Percentiles rank a stretch among this genome's conserved stretches.
Evolutionary conservation across 1,284 basidiomycete species (phyloP).

Genomic region (Ustilago cynodontis): DNA sequence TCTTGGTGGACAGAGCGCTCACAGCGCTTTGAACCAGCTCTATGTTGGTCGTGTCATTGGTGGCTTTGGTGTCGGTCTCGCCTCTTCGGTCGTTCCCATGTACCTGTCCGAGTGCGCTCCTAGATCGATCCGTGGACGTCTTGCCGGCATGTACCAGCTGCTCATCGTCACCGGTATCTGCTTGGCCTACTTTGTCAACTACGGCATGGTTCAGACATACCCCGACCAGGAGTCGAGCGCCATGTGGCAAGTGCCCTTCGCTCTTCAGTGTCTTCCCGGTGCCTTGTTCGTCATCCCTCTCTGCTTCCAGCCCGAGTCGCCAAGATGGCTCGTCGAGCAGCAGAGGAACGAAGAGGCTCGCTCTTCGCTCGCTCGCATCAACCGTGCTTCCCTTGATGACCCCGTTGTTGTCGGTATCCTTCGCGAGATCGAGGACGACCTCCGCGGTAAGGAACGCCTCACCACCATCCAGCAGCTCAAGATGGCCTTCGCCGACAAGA

Average conservation of each 20-base stretch:
- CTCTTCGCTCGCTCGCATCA: conserved; percentile 34
- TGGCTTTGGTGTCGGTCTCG: conserved; percentile 47
- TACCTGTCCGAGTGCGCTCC: conserved; percentile 67
- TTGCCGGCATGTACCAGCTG: conserved; percentile 72
- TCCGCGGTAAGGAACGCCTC: conserved; percentile 61
- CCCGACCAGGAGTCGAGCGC: conserved; percentile 33
- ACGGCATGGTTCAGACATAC: conserved; percentile 41
- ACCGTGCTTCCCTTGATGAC: conserved; percentile 17
- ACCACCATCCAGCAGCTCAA: conserved; percentile 67
- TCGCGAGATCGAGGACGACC: conserved; percentile 45
- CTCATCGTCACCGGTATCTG: conserved; percentile 64
- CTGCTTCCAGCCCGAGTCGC: conserved; percentile 64
- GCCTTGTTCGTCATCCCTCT: conserved; percentile 57
- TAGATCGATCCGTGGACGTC: conserved; percentile 67
- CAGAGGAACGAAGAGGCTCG: conserved; percentile 36
- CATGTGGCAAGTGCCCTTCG: conserved; percentile 66
- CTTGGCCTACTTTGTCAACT: conserved; percentile 50
- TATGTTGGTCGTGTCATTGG: conserved; percentile 61
- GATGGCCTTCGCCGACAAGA: conserved; percentile 70
- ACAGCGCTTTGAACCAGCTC: conserved; percentile 54
- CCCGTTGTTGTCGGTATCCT: conserved; percentile 38
- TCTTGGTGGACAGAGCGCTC: conserved; percentile 47
- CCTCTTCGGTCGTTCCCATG: conserved; percentile 62
- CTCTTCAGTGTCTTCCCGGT: conserved; percentile 65
- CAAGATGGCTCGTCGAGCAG: conserved; percentile 63